Base-by-base conservation (phyloP, 306 rosid genomes). In the Vicia sativa region DNA sequence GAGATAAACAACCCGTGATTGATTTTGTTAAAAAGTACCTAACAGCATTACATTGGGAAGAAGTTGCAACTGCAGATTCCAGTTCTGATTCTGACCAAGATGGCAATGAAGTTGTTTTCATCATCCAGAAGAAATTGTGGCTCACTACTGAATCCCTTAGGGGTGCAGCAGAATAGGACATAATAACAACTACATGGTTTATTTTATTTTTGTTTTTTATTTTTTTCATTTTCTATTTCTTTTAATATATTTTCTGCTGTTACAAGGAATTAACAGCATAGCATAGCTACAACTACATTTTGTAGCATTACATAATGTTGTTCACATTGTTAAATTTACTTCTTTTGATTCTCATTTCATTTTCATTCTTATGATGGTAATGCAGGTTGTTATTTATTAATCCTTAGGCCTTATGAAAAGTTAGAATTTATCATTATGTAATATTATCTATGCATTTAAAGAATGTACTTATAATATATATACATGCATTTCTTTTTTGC, bases 91-190 rank as follows among this genome's bases (percentile, higher is more conserved):
- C 92, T 0, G 92, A 83, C 18, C 75, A 81, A 57, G 89, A 86
- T 15, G 83, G 83, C 3, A 89, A 90, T 19, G 90, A 81, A 13
- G 74, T 76, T 44, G 74, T 86, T 72, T 61, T 93, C 8, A 11
- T 90, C 14, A 18, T 90, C 78, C 96, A 90, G 56, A 93, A 93
- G 96, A 90, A 90, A 79, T 39, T 90, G 59, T 88, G 95, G 96
- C 87, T 85, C 60, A 93, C 97, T 28, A 72, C 87, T 14, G 80
- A 82, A 58, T 88, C 89, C 72, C 49, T 86, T 52, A 78, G 84
- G 74, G 87, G 62, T 67, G 68, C 85, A 6, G 95, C 85, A 6
- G 96, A 90, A 74, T 93, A 88, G 86, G 78, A 73, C 43, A 41
- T 41, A 62, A 71, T 46, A 59, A 46, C 26, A 45, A 58, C 65